Evolutionary conservation across 306 rosid genomes (phyloP).

Genomic region (Vigna reflexopilosa): DNA sequence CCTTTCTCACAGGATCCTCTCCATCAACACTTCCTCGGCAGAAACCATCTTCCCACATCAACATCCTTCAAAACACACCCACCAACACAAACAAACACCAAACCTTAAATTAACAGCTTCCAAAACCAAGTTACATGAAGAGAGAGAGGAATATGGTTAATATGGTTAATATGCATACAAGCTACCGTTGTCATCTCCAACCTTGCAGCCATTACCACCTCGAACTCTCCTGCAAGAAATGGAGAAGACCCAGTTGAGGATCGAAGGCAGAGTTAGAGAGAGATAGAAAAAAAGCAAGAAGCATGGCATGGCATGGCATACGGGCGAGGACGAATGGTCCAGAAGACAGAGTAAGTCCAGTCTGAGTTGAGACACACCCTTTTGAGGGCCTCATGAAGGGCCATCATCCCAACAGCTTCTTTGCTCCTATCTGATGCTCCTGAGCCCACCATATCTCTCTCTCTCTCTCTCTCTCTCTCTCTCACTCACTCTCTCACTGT

Average conservation of each 20-base stretch:
- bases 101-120: not conserved
- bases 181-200: slow-evolving; percentile 97
- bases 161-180: slow-evolving; percentile 59
- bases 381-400: slow-evolving; percentile 99
- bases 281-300: slow-evolving; percentile 33
- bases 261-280: slow-evolving; percentile 24
- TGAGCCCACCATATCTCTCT: slow-evolving; percentile 98
- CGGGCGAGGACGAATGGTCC: slow-evolving; percentile 99
- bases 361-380: slow-evolving; percentile 73
- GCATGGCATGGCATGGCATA: slow-evolving; percentile 44
- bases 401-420: slow-evolving; percentile 99
- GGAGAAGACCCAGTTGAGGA: slow-evolving; percentile 48
- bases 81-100: not conserved
- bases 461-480: not conserved
- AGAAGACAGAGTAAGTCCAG: slow-evolving; percentile 99
- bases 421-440: slow-evolving; percentile 95
- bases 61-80: slow-evolving; percentile 69
- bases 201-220: slow-evolving; percentile 99
- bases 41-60: slow-evolving; percentile 99
- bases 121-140: not conserved
- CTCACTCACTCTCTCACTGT: slow-evolving; percentile 17
- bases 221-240: slow-evolving; percentile 80
- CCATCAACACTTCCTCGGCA: slow-evolving; percentile 90
- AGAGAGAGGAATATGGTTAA: not conserved
- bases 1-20: slow-evolving; percentile 91